Conservation (phyloP, 768 basidiomycete species). For the Dioszegia hungarica region DNA sequence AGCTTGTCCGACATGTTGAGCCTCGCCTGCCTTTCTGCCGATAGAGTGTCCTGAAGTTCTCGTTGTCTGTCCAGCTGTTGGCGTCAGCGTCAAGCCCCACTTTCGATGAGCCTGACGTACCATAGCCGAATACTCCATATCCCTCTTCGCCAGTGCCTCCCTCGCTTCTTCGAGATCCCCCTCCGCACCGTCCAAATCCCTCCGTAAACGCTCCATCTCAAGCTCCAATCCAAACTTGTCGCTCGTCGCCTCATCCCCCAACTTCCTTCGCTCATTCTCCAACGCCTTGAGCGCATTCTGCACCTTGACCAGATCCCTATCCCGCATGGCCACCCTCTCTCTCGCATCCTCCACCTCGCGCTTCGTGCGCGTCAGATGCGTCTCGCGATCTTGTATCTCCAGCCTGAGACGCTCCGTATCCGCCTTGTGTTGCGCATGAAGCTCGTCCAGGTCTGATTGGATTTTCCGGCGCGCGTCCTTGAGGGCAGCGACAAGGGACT, state of each 20-base stretch:
- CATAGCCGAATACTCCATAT: slow-evolving; percentile 67
- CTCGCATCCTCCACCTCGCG: slow-evolving; percentile 43
- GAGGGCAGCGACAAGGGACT: slow-evolving; percentile 69
- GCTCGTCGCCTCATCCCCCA: slow-evolving; percentile 77
- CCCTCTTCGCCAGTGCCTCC: slow-evolving; percentile 67
- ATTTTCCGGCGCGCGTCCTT: slow-evolving; percentile 62
- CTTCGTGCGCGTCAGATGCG: slow-evolving; percentile 18
- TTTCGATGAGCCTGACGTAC: slow-evolving; percentile 29
- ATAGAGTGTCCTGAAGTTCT: slow-evolving; percentile 71
- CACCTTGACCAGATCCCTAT: slow-evolving; percentile 67
- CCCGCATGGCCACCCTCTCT: slow-evolving; percentile 62
- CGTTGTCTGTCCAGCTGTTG: slow-evolving; percentile 65
- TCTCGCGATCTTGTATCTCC: slow-evolving; percentile 26
- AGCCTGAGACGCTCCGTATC: slow-evolving; percentile 21
- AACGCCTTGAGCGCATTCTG: slow-evolving; percentile 66
- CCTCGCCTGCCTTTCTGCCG: slow-evolving; percentile 78
- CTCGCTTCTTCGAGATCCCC: slow-evolving; percentile 69
- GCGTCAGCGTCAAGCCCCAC: background rate
- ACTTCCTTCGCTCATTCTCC: slow-evolving; percentile 70
- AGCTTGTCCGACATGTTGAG: slow-evolving; percentile 84
- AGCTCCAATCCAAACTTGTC: slow-evolving; percentile 82
- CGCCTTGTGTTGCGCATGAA: slow-evolving; percentile 3
- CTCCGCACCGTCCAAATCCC: slow-evolving; percentile 75
- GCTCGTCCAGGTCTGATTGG: slow-evolving; percentile 25
- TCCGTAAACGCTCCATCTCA: slow-evolving; percentile 76